Evolutionary conservation across 1,139 yeast species (phyloP).

Genomic region (Protomyces lactucae-debilis): DNA sequence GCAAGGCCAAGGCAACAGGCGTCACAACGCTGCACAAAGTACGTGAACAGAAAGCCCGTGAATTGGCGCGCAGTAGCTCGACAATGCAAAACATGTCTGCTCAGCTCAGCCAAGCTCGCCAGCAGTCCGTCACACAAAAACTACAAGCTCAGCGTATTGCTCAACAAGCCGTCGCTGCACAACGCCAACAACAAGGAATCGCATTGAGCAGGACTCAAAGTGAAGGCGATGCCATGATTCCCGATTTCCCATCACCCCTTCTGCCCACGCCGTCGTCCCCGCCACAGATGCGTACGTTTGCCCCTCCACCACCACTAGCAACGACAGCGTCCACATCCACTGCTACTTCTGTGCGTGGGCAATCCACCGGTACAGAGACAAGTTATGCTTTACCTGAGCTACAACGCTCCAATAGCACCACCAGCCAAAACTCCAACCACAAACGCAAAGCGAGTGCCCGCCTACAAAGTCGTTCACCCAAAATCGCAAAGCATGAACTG

Average conservation of each 20-base stretch:
- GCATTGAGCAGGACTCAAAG: not conserved
- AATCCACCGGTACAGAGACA: not conserved
- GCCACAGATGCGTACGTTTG: conserved; percentile 23
- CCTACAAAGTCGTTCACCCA: not conserved
- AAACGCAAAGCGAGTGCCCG: not conserved
- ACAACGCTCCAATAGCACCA: not conserved
- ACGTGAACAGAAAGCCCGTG: conserved; percentile 24
- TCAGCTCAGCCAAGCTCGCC: conserved; percentile 11
- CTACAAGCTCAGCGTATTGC: conserved; percentile 16
- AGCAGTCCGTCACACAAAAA: conserved; percentile 12
- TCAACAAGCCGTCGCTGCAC: conserved; percentile 20
- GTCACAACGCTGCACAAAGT: conserved; percentile 14
- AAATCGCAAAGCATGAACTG: not conserved
- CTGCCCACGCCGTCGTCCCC: conserved; percentile 23
- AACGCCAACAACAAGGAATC: conserved; percentile 4
- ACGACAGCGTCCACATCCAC: conserved; percentile 2
- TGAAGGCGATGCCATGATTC: not conserved
- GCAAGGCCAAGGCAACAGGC: not conserved
- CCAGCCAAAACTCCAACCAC: not conserved
- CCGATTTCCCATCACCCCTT: conserved; percentile 12
- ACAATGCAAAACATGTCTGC: conserved; percentile 18
- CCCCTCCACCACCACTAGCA: conserved; percentile 20
- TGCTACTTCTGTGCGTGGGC: not conserved
- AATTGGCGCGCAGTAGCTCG: conserved; percentile 7
- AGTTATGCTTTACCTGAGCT: not conserved